Percentiles rank a stretch among this genome's conserved stretches.
Conservation (phyloP, 139 green algal genomes). For the Volvox reticuliferus region DNA sequence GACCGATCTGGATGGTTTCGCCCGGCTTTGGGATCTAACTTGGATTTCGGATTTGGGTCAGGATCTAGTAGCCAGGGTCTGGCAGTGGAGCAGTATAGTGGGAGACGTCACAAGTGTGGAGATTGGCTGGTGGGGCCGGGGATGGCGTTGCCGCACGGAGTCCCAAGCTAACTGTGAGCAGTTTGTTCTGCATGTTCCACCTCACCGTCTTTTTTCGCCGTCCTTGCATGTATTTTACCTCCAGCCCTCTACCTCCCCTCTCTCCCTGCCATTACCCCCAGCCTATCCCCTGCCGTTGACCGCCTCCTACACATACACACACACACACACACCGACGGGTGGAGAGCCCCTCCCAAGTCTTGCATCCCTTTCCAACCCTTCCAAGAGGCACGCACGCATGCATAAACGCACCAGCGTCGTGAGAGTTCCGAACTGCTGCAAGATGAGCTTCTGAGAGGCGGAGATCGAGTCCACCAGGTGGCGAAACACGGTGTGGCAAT, state of each 20-base stretch:
- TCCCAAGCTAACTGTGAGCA: no score
- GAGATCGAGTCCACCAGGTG: slow-evolving; percentile 48
- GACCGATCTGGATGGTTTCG: no score
- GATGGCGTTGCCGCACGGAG: no score
- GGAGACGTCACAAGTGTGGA: no score
- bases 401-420: slow-evolving; percentile 59
- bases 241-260: background rate
- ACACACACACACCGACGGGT: no score
- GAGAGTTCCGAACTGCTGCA: slow-evolving; percentile 60
- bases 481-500: slow-evolving; percentile 49
- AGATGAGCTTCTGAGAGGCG: slow-evolving; percentile 56
- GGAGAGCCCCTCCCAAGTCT: background rate
- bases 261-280: background rate
- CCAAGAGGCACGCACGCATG: background rate
- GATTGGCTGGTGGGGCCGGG: no score
- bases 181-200: background rate
- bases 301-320: background rate
- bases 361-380: background rate
- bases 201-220: background rate
- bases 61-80: no score
- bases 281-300: background rate
- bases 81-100: no score
- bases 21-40: no score
- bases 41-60: no score
- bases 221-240: background rate